Percentiles rank a stretch among this genome's conserved stretches.
phyloP scores from a whole-genome alignment of 208 protist species.

The Acanthamoeba lenticulata region DNA sequence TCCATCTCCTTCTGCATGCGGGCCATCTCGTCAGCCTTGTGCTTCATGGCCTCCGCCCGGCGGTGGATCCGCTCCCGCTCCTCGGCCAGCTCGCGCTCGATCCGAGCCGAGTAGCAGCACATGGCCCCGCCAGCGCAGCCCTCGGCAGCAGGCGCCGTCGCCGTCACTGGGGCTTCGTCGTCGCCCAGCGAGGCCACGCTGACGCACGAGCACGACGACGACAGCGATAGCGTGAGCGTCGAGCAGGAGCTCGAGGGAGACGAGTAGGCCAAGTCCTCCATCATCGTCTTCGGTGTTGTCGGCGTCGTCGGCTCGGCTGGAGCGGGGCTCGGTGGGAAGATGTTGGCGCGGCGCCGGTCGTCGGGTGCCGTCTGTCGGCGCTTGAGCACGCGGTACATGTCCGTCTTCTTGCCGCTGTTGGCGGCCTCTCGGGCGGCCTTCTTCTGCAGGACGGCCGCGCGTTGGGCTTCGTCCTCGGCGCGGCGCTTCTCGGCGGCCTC shows the following conservation, averaged over 20 bases:
- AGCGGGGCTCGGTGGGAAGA: background rate
- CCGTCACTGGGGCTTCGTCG: background rate
- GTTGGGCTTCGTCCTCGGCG: background rate
- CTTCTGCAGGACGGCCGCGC: background rate
- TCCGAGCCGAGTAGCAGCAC: background rate
- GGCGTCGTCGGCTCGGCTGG: background rate
- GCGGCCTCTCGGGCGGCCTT: too few species aligned
- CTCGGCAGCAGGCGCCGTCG: background rate
- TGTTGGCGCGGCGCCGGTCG: background rate
- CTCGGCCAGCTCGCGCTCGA: slow-evolving; percentile 21
- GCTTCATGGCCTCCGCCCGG: background rate
- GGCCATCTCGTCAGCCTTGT: background rate
- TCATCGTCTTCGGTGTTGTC: background rate
- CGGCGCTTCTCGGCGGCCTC: background rate
- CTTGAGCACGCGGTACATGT: slow-evolving; percentile 50
- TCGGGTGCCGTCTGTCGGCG: background rate
- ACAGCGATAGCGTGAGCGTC: background rate
- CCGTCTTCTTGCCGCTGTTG: background rate
- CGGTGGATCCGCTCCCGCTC: background rate
- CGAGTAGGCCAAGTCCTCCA: background rate
- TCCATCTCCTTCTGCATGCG: background rate
- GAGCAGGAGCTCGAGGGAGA: background rate
- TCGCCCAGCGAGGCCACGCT: background rate
- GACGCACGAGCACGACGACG: background rate
- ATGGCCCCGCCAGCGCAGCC: background rate